These are phyloP conservation scores for Macadamia integrifolia DNA, from an alignment of 164 flowering plant genomes.

Conservation along the genomic window DNA sequence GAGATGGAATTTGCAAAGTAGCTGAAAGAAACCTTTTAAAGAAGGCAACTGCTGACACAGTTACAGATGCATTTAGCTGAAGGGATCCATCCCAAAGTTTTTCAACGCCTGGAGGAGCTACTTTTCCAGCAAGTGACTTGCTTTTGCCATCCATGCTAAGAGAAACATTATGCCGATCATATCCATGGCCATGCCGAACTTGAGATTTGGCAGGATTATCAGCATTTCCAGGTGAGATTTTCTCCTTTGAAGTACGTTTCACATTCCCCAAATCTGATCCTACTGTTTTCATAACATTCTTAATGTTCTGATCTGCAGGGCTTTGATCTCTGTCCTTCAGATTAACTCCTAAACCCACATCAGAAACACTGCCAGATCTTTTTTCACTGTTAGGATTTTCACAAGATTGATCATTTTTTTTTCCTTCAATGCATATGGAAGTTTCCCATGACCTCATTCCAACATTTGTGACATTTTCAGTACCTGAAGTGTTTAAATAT, in stretches of 20 bases:
- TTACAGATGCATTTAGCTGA: slow-evolving; percentile 41
- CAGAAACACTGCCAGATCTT: slow-evolving; percentile 4
- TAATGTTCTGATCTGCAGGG: slow-evolving; percentile 3
- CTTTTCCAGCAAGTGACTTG: slow-evolving; percentile 17
- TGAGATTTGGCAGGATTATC: slow-evolving; percentile 4
- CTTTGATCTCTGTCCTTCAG: slow-evolving; percentile 3
- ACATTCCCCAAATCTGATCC: slow-evolving; percentile 6
- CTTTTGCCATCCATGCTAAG: slow-evolving; percentile 12
- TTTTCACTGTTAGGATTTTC: slow-evolving; percentile 11
- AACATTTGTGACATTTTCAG: slow-evolving; percentile 8
- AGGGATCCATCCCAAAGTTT: slow-evolving; percentile 61
- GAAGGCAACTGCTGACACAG: slow-evolving; percentile 45
- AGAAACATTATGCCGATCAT: slow-evolving; percentile 9
- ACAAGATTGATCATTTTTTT: slow-evolving; percentile 9
- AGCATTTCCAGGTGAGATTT: slow-evolving; percentile 3
- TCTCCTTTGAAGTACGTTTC: slow-evolving; percentile 6
- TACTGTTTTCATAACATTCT: slow-evolving; percentile 1
- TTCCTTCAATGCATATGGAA: slow-evolving; percentile 11
- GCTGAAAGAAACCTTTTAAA: slow-evolving; percentile 46
- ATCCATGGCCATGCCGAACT: slow-evolving; percentile 9
- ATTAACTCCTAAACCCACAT: slow-evolving; percentile 1
- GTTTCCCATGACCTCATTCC: slow-evolving; percentile 5
- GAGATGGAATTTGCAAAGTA: slow-evolving; percentile 3
- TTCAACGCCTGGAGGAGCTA: slow-evolving; percentile 21
- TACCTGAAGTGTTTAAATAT: not conserved